Evolutionary conservation across 2,329 filamentous ascomycete species (phyloP).

Genomic region (Ascochyta viciae-villosae): DNA sequence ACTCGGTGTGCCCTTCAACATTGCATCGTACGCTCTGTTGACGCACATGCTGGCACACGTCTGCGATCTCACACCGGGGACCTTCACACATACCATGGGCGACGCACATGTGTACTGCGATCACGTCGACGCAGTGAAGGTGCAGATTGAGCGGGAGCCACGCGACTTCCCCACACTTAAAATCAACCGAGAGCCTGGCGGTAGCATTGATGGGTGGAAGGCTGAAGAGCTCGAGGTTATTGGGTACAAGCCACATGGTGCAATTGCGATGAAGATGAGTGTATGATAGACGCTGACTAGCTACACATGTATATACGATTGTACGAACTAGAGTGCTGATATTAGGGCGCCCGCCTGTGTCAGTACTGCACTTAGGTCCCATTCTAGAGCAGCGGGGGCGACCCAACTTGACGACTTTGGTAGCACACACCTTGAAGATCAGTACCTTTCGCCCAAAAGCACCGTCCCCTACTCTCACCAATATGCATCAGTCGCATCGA

Average conservation of each 20-base stretch:
- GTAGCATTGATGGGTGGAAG: slow-evolving; percentile 89
- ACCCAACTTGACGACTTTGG: neutral
- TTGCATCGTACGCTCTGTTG: slow-evolving; percentile 89
- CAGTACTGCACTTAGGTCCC: neutral
- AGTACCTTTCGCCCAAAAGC: neutral
- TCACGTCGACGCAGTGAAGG: slow-evolving; percentile 84
- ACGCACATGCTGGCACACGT: slow-evolving; percentile 95
- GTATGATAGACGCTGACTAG: slow-evolving; percentile 60
- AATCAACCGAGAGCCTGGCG: slow-evolving; percentile 71
- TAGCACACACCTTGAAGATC: neutral
- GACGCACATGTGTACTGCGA: slow-evolving; percentile 97
- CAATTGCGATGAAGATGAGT: slow-evolving; percentile 98
- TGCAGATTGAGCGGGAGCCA: slow-evolving; percentile 82
- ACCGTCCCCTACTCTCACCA: neutral
- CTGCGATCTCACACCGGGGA: slow-evolving; percentile 83
- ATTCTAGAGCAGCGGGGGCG: neutral
- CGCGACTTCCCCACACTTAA: slow-evolving; percentile 79
- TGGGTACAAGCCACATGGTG: slow-evolving; percentile 89
- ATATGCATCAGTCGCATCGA: neutral
- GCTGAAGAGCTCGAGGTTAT: slow-evolving; percentile 85
- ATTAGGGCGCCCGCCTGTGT: neutral
- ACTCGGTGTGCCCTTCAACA: slow-evolving; percentile 96
- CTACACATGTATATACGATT: slow-evolving; percentile 11
- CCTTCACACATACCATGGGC: slow-evolving; percentile 93
- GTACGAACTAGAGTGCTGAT: neutral